phyloP scores from a whole-genome alignment of 768 basidiomycete species.

The Russula virescens region DNA sequence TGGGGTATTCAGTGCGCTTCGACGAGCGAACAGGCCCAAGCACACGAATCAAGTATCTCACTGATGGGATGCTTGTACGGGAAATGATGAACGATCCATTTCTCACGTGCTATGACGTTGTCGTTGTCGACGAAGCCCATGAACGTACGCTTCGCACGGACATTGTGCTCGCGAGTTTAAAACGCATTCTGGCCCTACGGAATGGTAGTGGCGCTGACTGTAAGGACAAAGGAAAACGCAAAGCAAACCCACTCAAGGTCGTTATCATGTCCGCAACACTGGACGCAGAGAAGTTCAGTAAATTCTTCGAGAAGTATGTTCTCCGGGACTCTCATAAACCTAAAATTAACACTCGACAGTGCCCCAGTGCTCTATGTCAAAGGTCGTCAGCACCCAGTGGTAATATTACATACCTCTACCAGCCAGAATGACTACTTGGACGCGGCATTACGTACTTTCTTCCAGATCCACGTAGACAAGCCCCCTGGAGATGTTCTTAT shows the following conservation, averaged over 20 bases:
- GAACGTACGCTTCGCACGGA: slow-evolving; percentile 94
- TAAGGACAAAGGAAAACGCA: slow-evolving; percentile 41
- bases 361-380: slow-evolving; percentile 87
- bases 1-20: slow-evolving; percentile 96
- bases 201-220: slow-evolving; percentile 42
- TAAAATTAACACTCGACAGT: slow-evolving; percentile 35
- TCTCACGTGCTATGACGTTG: slow-evolving; percentile 75
- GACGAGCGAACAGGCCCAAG: slow-evolving; percentile 68
- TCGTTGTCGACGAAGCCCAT: slow-evolving; percentile 96
- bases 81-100: slow-evolving; percentile 79
- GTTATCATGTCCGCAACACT: slow-evolving; percentile 98
- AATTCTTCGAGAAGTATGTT: slow-evolving; percentile 76
- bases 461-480: slow-evolving; percentile 81
- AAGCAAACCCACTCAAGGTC: slow-evolving; percentile 73
- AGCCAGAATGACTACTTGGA: slow-evolving; percentile 83
- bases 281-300: slow-evolving; percentile 91
- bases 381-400: slow-evolving; percentile 90
- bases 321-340: not conserved
- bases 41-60: slow-evolving; percentile 93
- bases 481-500: slow-evolving; percentile 86
- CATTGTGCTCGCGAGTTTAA: slow-evolving; percentile 84
- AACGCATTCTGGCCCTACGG: slow-evolving; percentile 65
- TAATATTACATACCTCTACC: slow-evolving; percentile 68
- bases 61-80: slow-evolving; percentile 95
- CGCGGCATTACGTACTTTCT: slow-evolving; percentile 86